Base-by-base conservation (phyloP, 148 eudicot genomes). In the Chenopodium quinoa region DNA sequence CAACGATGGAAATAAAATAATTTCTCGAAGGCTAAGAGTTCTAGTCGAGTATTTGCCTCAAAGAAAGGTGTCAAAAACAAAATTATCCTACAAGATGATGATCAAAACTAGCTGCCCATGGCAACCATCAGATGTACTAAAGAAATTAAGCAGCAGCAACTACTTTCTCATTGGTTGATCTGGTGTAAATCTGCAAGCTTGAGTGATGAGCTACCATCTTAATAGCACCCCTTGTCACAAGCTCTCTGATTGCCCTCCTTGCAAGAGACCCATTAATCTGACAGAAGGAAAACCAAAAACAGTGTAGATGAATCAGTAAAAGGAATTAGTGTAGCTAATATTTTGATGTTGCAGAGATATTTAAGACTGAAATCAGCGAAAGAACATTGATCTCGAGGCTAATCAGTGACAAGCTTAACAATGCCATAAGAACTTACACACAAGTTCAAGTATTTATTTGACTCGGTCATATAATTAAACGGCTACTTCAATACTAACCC, bases 231-330 rank as follows among this genome's bases (percentile, higher is more conserved):
- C 91, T 88, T 7, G 85, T 79, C 90, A 89, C 86, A 31, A 93
- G 83, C 22, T 91, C 94, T 70, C 86, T 88, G 44, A 93, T 93
- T 7, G 92, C 94, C 86, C 88, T 91, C 88, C 94, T 89, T 10
- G 97, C 92, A 16, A 93, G 87, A 37, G 94, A 93, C 66, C 97
- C 97, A 73, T 88, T 91, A 75, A 93, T 86, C 97, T 93, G 89
- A 56, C 11, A 17, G 22, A 75, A 2, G 25, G 29, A 27, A 17
- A 44, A 17, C 62, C 31, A 34, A 50, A 0, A 16, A 17, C n/a
- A 31, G 4, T 64, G 0, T 56, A 14, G 75, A 23, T 44, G 27
- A 14, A 23, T n/a, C 0, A 44, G 19, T n/a, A 0, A 17, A 23
- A 66, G 4, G 71, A 13, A 50, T 12, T 11, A 50, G 54, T 5